phyloP scores from a whole-genome alignment of 257 asterid species.

The Solanum tarijense region DNA sequence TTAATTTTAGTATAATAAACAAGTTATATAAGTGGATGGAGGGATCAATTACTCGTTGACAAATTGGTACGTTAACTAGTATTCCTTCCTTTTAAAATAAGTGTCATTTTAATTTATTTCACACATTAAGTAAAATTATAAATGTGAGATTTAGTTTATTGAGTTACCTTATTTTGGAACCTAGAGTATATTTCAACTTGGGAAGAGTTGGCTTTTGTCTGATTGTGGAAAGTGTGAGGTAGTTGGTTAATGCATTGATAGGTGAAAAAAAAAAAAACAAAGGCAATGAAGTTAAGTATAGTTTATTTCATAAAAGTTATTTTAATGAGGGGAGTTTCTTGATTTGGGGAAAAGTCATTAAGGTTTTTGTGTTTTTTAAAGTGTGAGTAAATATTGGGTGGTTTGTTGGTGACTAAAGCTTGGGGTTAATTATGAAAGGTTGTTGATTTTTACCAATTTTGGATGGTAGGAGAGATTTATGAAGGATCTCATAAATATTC shows the following conservation, averaged over 20 bases:
- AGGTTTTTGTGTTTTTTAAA: background rate
- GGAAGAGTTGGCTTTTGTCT: background rate
- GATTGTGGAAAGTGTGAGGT: background rate
- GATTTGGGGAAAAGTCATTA: background rate
- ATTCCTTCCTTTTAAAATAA: no score
- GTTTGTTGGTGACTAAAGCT: slow-evolving; percentile 23
- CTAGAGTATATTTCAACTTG: background rate
- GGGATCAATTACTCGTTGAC: background rate
- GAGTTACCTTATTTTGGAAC: background rate
- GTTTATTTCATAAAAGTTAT: background rate
- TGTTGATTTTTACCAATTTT: slow-evolving; percentile 5
- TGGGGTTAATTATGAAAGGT: slow-evolving; percentile 16
- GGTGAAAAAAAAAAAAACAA: background rate
- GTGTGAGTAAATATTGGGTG: background rate
- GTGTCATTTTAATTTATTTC: no score
- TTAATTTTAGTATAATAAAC: no score
- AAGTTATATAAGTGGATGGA: background rate
- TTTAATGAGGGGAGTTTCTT: background rate
- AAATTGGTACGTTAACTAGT: background rate
- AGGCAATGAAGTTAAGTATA: background rate
- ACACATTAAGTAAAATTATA: background rate
- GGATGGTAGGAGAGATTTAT: slow-evolving; percentile 15
- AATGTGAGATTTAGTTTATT: no score
- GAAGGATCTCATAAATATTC: slow-evolving; percentile 7
- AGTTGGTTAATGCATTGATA: background rate